phyloP scores from a whole-genome alignment of 768 basidiomycete genomes.

The Hericium alpestre region DNA sequence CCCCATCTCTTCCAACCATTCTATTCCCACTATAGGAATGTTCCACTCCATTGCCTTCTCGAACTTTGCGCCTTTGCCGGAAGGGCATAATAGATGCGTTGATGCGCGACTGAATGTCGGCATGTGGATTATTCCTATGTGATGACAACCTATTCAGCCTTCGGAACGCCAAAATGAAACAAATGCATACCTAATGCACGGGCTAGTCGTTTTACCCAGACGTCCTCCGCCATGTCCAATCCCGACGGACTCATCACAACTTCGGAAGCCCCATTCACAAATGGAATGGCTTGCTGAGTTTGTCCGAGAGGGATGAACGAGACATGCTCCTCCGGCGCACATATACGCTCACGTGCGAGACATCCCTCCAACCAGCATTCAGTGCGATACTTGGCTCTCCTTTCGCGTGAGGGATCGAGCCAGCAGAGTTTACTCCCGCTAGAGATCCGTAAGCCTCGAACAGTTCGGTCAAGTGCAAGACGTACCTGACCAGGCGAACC shows the following conservation, averaged over 20 bases:
- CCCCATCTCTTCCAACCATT: constrained; percentile 60
- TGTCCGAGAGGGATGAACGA: constrained; percentile 54
- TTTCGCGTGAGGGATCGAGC: constrained; percentile 30
- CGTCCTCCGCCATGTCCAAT: constrained; percentile 56
- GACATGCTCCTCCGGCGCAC: constrained; percentile 54
- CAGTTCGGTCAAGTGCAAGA: neutral
- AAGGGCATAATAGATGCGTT: constrained; percentile 76
- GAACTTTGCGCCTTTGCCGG: constrained; percentile 60
- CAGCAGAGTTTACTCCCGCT: constrained; percentile 65
- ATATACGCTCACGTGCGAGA: constrained; percentile 64
- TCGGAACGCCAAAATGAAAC: neutral
- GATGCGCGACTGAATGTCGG: constrained; percentile 53
- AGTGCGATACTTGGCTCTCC: constrained; percentile 52
- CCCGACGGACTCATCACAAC: constrained; percentile 66
- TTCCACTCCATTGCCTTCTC: constrained; percentile 74
- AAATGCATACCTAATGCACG: constrained; percentile 49
- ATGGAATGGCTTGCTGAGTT: constrained; percentile 29
- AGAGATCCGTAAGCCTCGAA: neutral
- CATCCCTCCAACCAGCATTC: constrained; percentile 93
- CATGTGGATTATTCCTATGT: constrained; percentile 42
- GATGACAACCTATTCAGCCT: neutral
- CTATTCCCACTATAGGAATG: constrained; percentile 57
- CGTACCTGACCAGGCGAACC: constrained; percentile 66
- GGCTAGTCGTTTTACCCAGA: constrained; percentile 54
- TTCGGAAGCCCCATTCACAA: constrained; percentile 49